Evolutionary conservation across 2,329 filamentous ascomycete genomes (phyloP), one percentile per base, ranked within the genome.

Genomic region (Periconia macrospinosa): DNA sequence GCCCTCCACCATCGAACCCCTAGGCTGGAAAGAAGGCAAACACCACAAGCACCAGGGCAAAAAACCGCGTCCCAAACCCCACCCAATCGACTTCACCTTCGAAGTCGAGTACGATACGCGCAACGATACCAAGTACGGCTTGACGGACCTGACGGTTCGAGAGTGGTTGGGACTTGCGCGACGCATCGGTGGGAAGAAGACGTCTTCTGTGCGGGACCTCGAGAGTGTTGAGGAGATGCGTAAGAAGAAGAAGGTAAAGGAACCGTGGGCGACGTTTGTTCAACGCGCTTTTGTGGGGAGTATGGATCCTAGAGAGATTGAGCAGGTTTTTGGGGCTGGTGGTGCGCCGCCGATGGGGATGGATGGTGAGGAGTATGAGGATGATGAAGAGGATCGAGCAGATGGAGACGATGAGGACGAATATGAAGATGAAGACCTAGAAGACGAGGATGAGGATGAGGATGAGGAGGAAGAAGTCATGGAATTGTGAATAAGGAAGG

Each of bases 81-180:
- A 83, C 59, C 84, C 87, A 3, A 83, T 79, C 42, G 76, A 83
- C 33, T 91, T 97, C 71, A 70, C 79, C 15, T 97, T 85, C 67
- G 83, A 96, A 68, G 79, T 96, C 46, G 91, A 96, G 72, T 99
- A 99, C 71, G 86, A 87, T 70, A 97, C 92, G 0, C 87, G 85
- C 51, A 83, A 86, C 19, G 92, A 97, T 70, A 76, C 85, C 53
- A 73, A 88, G 1, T 97, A 92, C 70, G 83, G 84, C 56, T 75
- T 97, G 63, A 80, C 84, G 42, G 93, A 97, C 73, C 76, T 99
- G 71, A 97, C 93, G 0, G 89, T 97, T 49, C 82, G 84, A 57
- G 95, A 86, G 69, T 89, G 89, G 69, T 78, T 97, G 43, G 83
- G 89, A 56, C 81, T 97, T 45, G 94, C 94, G 11, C 84, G 87